Conservation (phyloP, 1,139 yeast genomes). For the Candida sanyaensis region DNA sequence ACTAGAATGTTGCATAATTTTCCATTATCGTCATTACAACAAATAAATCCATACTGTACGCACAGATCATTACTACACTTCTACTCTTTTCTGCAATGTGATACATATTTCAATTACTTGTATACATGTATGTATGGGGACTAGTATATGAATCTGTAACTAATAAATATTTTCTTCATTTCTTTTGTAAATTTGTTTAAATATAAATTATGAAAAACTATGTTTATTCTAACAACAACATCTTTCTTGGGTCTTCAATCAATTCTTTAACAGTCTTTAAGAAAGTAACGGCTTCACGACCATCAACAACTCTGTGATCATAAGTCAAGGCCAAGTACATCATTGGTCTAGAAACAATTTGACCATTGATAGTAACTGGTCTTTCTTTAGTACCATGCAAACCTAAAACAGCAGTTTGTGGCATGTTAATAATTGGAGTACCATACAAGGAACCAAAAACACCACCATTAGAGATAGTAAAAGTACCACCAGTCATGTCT, state of each 20-base stretch:
- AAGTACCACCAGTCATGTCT: constrained; percentile 99
- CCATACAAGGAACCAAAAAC: constrained; percentile 97
- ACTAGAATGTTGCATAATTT: no score
- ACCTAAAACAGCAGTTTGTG: constrained; percentile 98
- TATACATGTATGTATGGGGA: background rate
- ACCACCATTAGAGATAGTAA: constrained; percentile 99
- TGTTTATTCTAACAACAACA: constrained; percentile 67
- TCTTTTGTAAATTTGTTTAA: background rate
- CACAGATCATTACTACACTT: background rate
- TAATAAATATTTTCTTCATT: constrained; percentile 1
- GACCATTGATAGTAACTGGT: constrained; percentile 95
- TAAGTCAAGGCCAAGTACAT: constrained; percentile 98
- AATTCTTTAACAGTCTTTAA: constrained; percentile 93
- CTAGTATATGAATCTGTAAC: background rate
- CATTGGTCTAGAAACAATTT: constrained; percentile 97
- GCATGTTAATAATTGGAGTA: constrained; percentile 97
- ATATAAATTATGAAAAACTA: background rate
- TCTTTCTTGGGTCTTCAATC: constrained; percentile 98
- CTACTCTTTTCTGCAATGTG: background rate
- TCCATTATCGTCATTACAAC: background rate
- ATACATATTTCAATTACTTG: no score
- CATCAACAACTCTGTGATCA: constrained; percentile 97
- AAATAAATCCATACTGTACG: no score
- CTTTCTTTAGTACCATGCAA: constrained; percentile 97
- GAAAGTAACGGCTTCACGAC: constrained; percentile 98